phyloP scores from a whole-genome alignment of 768 basidiomycete species.

The Udeniomyces megalosporus region DNA sequence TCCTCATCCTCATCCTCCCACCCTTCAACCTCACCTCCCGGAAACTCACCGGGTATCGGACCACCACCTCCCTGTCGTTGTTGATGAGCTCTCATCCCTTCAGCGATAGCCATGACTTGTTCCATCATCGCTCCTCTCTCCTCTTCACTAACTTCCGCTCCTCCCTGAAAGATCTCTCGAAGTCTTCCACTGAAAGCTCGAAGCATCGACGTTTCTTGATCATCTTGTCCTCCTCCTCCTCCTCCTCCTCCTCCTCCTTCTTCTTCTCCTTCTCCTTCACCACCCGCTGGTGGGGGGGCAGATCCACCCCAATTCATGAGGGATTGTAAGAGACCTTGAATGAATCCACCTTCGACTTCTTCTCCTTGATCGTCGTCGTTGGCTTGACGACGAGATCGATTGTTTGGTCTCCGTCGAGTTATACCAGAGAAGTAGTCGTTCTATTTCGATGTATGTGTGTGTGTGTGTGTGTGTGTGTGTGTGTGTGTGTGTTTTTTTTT shows the following conservation, averaged over 20 bases:
- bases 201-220: conserved; percentile 15
- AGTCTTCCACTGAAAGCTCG: conserved; percentile 18
- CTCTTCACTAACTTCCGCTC: conserved; percentile 19
- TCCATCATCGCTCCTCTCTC: conserved; percentile 20
- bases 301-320: not conserved
- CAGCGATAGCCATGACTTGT: conserved; percentile 18
- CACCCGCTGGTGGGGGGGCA: not conserved
- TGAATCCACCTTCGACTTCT: not conserved
- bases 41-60: conserved; percentile 16
- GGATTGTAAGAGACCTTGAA: not conserved
- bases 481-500: too few species aligned
- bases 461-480: too few species aligned
- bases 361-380: conserved; percentile 1
- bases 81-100: not conserved
- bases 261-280: conserved; percentile 12
- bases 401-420: not conserved
- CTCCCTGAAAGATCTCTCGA: conserved; percentile 17
- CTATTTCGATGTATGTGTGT: too few species aligned
- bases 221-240: conserved; percentile 12
- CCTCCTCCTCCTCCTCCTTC: too few species aligned
- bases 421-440: conserved; percentile 9
- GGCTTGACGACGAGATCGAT: not conserved
- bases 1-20: not conserved
- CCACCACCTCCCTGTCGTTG: not conserved
- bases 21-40: not conserved